Conservation (phyloP, 129 eudicot species). For the Flaveria trinervia region DNA sequence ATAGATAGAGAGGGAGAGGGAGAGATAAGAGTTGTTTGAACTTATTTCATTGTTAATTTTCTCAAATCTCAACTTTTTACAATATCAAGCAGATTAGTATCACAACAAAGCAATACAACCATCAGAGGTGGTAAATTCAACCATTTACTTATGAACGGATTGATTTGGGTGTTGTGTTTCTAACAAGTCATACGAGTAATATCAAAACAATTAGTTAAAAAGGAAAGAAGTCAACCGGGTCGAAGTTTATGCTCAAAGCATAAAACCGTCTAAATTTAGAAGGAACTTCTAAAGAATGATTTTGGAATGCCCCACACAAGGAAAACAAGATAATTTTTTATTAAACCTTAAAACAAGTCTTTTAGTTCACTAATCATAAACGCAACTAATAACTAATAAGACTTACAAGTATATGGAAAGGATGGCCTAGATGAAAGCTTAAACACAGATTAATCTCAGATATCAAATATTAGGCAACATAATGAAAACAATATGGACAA, state of each 20-base stretch:
- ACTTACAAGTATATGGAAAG: not conserved
- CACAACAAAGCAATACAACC: not conserved
- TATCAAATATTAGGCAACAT: not conserved
- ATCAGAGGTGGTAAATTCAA: not conserved
- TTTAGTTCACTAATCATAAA: not conserved
- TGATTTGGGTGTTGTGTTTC: not conserved
- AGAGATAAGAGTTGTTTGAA: constrained; percentile 23
- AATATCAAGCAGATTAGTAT: not conserved
- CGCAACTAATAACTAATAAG: not conserved
- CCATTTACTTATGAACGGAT: not conserved
- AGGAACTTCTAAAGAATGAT: not conserved
- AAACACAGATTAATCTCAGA: not conserved
- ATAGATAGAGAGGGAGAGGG: not conserved
- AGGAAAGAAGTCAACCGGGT: not conserved
- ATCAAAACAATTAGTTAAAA: constrained; percentile 3
- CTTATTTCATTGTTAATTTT: constrained; percentile 33
- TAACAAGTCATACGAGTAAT: not conserved
- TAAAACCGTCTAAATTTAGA: not conserved
- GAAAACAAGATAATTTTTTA: not conserved
- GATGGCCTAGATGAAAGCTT: not conserved
- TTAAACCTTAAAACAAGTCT: not conserved
- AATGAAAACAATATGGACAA: not conserved
- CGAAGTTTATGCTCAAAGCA: not conserved
- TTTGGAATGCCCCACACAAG: not conserved
- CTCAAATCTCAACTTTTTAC: constrained; percentile 8